Evolutionary conservation across 352 stramenopile genomes (phyloP).

Genomic region (Globisporangium radiosum): DNA sequence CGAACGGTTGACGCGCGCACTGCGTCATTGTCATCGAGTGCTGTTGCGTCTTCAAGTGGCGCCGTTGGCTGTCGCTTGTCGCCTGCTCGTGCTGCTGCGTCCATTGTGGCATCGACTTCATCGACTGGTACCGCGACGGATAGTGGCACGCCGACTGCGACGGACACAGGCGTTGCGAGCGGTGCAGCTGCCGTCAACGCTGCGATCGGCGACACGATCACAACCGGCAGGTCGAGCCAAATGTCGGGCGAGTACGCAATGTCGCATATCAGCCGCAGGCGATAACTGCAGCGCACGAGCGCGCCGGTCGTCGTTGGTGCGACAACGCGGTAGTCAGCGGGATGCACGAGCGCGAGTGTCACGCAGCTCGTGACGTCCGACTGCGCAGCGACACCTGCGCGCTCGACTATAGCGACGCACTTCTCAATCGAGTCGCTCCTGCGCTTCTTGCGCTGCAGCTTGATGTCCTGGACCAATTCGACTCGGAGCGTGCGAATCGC

Average conservation of each 20-base stretch:
- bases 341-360: conserved; percentile 15
- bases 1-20: background rate
- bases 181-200: background rate
- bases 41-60: background rate
- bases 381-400: conserved; percentile 12
- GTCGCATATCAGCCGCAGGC: conserved; percentile 30
- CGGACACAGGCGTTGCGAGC: background rate
- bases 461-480: conserved; percentile 23
- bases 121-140: background rate
- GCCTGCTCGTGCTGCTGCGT: no score
- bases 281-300: conserved; percentile 28
- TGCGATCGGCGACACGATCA: background rate
- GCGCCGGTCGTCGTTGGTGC: conserved; percentile 20
- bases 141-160: background rate
- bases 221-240: conserved; percentile 21
- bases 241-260: conserved; percentile 34
- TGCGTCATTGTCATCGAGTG: background rate
- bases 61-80: background rate
- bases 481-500: conserved; percentile 28
- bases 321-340: conserved; percentile 8
- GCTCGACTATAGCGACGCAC: background rate
- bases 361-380: conserved; percentile 9
- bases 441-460: conserved; percentile 1
- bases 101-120: no score
- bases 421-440: conserved; percentile 7